Evolutionary conservation across 352 stramenopile species (phyloP).

Genomic region (Aphanomyces stellatus): DNA sequence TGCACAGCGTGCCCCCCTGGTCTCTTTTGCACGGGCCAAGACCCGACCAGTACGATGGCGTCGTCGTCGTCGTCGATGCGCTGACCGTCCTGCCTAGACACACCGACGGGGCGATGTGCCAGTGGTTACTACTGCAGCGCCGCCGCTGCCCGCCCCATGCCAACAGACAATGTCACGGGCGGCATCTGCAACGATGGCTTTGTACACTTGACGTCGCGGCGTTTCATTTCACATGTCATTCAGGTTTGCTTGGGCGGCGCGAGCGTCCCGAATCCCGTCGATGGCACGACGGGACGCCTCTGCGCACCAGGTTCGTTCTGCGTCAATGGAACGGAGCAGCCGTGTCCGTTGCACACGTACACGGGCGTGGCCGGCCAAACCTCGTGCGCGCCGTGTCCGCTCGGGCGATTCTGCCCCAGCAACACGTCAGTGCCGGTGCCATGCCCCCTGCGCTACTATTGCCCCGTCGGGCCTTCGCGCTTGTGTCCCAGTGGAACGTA

Average conservation of each 20-base stretch:
- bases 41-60: slow-evolving; percentile 35
- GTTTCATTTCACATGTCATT: not conserved
- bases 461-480: slow-evolving; percentile 38
- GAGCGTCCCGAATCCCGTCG: slow-evolving; percentile 36
- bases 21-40: slow-evolving; percentile 63
- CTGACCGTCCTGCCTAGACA: not conserved
- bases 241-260: slow-evolving; percentile 54
- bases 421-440: slow-evolving; percentile 39
- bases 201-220: slow-evolving; percentile 18
- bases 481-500: slow-evolving; percentile 79
- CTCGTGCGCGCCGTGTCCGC: slow-evolving; percentile 39
- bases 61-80: not conserved
- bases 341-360: slow-evolving; percentile 62
- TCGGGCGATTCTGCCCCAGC: slow-evolving; percentile 57
- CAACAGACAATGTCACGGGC: slow-evolving; percentile 35
- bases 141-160: slow-evolving; percentile 30
- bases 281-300: slow-evolving; percentile 39
- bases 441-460: slow-evolving; percentile 66
- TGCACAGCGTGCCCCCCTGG: slow-evolving; percentile 55
- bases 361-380: slow-evolving; percentile 44
- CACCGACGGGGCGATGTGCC: slow-evolving; percentile 46
- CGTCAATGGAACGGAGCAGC: slow-evolving; percentile 42
- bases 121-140: slow-evolving; percentile 60
- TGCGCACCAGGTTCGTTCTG: slow-evolving; percentile 69
- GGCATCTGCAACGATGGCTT: slow-evolving; percentile 43